Evolutionary conservation across 257 asterid species (phyloP).

Genomic region (Solanum etuberosum): DNA sequence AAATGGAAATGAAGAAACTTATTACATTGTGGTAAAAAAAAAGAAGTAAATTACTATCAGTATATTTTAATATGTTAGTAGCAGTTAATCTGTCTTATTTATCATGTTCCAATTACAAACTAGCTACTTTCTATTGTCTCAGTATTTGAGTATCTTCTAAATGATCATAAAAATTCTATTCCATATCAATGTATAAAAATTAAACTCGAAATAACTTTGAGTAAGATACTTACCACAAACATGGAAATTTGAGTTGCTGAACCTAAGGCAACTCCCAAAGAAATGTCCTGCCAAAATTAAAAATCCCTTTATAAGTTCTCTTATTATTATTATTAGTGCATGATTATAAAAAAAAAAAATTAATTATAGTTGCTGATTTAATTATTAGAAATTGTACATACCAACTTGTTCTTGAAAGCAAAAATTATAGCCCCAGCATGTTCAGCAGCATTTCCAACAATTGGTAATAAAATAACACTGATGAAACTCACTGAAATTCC

Average conservation of each 20-base stretch:
- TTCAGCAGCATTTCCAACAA: slow-evolving; percentile 95
- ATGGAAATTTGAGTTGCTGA: slow-evolving; percentile 38
- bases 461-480: slow-evolving; percentile 78
- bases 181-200: background rate
- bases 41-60: background rate
- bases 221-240: slow-evolving; percentile 56
- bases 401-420: slow-evolving; percentile 89
- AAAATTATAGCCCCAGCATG: slow-evolving; percentile 92
- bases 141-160: background rate
- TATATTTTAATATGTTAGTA: background rate
- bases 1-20: background rate
- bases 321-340: background rate
- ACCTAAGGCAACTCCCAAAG: slow-evolving; percentile 37
- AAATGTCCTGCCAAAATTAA: slow-evolving; percentile 11
- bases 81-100: background rate
- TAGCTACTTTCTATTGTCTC: background rate
- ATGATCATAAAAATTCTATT: background rate
- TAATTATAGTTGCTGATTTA: background rate
- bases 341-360: background rate
- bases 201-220: background rate
- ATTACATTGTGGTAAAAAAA: background rate
- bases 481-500: slow-evolving; percentile 78
- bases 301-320: background rate
- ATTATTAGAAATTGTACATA: background rate
- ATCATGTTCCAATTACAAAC: background rate